These are phyloP conservation scores for Epichloe uncinata DNA, from an alignment of 2,329 filamentous ascomycete genomes.

Conservation along the genomic window DNA sequence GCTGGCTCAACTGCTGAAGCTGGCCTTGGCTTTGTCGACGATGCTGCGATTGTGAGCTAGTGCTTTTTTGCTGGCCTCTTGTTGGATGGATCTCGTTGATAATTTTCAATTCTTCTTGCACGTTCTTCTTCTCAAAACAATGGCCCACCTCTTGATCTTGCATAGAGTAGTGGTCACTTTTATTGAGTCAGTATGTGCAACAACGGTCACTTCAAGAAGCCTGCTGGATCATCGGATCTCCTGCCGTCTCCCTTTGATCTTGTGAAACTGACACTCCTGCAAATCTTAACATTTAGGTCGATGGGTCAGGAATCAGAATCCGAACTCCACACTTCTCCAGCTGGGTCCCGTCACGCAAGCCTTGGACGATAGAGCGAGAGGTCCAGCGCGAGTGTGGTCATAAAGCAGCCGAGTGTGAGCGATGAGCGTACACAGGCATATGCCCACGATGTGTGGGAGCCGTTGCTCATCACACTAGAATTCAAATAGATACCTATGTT, in stretches of 20 bases:
- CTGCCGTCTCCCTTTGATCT: background rate
- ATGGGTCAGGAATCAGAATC: conserved; percentile 1
- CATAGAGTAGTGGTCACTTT: no score
- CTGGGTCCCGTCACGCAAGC: background rate
- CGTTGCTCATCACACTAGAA: background rate
- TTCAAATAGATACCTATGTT: background rate
- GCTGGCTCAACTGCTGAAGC: background rate
- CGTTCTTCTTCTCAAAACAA: background rate
- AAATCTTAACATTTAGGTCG: background rate
- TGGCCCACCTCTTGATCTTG: background rate
- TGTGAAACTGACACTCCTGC: background rate
- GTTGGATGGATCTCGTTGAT: background rate
- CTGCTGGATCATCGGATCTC: background rate
- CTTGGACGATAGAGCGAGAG: background rate
- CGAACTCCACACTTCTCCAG: conserved; percentile 4
- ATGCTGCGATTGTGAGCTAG: background rate
- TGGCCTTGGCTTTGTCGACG: background rate
- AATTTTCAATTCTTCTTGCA: background rate
- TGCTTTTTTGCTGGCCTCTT: background rate
- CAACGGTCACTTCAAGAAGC: no score
- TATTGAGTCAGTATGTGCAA: no score
- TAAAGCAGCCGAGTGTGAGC: background rate
- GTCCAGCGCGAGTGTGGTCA: background rate
- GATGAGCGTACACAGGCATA: background rate
- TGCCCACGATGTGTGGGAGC: background rate